Evolutionary conservation across 1,284 basidiomycete species (phyloP).

Genomic region (Malassezia nana): DNA sequence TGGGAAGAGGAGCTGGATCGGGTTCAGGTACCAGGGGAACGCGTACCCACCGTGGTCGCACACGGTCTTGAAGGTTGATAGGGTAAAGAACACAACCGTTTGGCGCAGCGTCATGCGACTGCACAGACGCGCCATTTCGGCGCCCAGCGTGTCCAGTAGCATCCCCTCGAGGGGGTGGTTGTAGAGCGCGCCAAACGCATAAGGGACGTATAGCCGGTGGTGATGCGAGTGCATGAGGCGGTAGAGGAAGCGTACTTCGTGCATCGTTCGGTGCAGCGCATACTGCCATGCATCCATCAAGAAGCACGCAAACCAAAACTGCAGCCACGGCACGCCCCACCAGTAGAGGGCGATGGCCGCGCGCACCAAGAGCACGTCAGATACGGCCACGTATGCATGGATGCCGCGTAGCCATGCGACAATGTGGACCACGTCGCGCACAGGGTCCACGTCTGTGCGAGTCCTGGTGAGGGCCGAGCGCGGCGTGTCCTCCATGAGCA

Average conservation of each 20-base stretch:
- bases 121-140: slow-evolving; percentile 63
- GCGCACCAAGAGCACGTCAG: slow-evolving; percentile 53
- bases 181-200: slow-evolving; percentile 92
- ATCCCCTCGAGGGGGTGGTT: slow-evolving; percentile 87
- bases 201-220: slow-evolving; percentile 91
- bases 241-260: slow-evolving; percentile 82
- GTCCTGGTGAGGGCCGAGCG: background rate
- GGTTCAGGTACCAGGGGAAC: slow-evolving; percentile 67
- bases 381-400: slow-evolving; percentile 48
- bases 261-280: slow-evolving; percentile 83
- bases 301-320: slow-evolving; percentile 74
- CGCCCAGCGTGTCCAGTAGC: slow-evolving; percentile 74
- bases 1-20: slow-evolving; percentile 68
- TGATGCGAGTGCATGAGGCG: slow-evolving; percentile 86
- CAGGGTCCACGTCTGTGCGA: slow-evolving; percentile 6
- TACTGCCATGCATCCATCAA: slow-evolving; percentile 98
- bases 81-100: slow-evolving; percentile 69
- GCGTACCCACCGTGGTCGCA: slow-evolving; percentile 93
- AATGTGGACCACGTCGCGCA: slow-evolving; percentile 34
- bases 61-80: slow-evolving; percentile 86
- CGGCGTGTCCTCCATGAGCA: slow-evolving; percentile 57
- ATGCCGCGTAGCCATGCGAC: slow-evolving; percentile 32
- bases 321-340: slow-evolving; percentile 76
- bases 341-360: slow-evolving; percentile 71
- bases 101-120: slow-evolving; percentile 64